phyloP scores from a whole-genome alignment of 2,329 filamentous ascomycete genomes.

The Sarocladium oryzae region DNA sequence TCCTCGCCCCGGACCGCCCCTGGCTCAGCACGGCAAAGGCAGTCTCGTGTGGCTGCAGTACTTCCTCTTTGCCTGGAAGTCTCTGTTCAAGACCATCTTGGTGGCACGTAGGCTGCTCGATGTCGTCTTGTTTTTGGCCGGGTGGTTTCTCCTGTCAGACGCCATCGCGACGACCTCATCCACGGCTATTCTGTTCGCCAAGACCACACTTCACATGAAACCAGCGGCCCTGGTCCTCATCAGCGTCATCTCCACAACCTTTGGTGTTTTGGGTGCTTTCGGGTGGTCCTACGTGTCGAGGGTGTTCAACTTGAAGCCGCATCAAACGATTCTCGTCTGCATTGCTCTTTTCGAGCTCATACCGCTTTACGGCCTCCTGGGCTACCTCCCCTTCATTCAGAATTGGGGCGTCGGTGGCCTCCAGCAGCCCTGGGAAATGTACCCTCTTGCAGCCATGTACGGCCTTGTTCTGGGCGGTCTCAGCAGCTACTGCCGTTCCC shows the following conservation, averaged over 20 bases:
- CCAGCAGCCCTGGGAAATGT: slow-evolving; percentile 97
- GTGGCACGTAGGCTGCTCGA: slow-evolving; percentile 68
- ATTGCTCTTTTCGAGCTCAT: slow-evolving; percentile 89
- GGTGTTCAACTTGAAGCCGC: slow-evolving; percentile 61
- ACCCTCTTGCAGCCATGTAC: slow-evolving; percentile 81
- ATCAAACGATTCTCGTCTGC: slow-evolving; percentile 87
- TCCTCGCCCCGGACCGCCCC: slow-evolving; percentile 78
- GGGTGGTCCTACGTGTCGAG: slow-evolving; percentile 78
- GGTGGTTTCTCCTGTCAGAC: slow-evolving; percentile 93
- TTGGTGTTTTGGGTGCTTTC: slow-evolving; percentile 82
- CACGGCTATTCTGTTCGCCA: slow-evolving; percentile 91
- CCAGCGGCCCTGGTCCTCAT: slow-evolving; percentile 85
- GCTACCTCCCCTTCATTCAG: slow-evolving; percentile 76
- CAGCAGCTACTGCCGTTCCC: slow-evolving; percentile 81
- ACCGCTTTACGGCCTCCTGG: slow-evolving; percentile 82
- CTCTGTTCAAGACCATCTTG: slow-evolving; percentile 71
- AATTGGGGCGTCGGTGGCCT: slow-evolving; percentile 72
- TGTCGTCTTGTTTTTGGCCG: slow-evolving; percentile 71
- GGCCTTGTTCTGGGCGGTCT: slow-evolving; percentile 92
- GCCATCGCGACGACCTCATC: slow-evolving; percentile 91
- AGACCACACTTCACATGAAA: slow-evolving; percentile 85
- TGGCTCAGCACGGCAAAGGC: slow-evolving; percentile 41
- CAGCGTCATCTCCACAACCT: slow-evolving; percentile 82
- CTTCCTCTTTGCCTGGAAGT: slow-evolving; percentile 77
- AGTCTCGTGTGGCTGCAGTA: slow-evolving; percentile 56